Conservation (phyloP, 1,284 basidiomycete species). For the Tilletia caries region DNA sequence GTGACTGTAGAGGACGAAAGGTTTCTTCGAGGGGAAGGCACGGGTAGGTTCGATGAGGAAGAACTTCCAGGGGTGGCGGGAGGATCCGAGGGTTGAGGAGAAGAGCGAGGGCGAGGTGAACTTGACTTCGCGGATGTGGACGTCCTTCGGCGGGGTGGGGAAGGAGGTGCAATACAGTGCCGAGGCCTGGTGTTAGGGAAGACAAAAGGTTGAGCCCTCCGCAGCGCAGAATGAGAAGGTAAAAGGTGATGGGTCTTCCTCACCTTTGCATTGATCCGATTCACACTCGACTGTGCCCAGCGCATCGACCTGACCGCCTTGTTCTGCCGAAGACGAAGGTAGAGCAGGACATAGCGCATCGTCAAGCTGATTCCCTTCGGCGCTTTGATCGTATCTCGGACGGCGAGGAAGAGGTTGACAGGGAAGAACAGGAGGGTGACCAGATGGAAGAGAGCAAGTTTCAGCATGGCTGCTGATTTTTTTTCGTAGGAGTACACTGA, state of each 20-base stretch:
- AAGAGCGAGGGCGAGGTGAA: not conserved
- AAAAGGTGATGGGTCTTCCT: not conserved
- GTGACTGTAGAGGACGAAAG: conserved; percentile 5
- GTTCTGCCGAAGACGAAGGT: not conserved
- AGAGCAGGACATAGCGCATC: not conserved
- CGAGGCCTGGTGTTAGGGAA: not conserved
- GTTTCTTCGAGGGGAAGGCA: not conserved
- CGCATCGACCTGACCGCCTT: not conserved
- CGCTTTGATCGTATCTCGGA: not conserved
- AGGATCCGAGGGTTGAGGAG: not conserved
- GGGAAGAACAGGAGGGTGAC: not conserved
- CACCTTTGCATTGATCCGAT: not conserved
- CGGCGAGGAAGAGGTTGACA: not conserved
- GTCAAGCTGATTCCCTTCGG: not conserved
- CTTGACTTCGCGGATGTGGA: not conserved
- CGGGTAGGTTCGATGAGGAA: not conserved
- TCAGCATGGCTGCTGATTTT: not conserved
- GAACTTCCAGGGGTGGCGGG: not conserved
- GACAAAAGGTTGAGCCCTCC: not conserved
- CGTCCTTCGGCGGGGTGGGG: not conserved
- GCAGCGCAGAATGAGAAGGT: not conserved
- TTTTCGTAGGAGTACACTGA: no score
- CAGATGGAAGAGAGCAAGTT: not conserved
- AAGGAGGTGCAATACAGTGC: not conserved
- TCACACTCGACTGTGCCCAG: not conserved